phyloP scores from a whole-genome alignment of 352 stramenopile species.

The Pythium myriotylum region DNA sequence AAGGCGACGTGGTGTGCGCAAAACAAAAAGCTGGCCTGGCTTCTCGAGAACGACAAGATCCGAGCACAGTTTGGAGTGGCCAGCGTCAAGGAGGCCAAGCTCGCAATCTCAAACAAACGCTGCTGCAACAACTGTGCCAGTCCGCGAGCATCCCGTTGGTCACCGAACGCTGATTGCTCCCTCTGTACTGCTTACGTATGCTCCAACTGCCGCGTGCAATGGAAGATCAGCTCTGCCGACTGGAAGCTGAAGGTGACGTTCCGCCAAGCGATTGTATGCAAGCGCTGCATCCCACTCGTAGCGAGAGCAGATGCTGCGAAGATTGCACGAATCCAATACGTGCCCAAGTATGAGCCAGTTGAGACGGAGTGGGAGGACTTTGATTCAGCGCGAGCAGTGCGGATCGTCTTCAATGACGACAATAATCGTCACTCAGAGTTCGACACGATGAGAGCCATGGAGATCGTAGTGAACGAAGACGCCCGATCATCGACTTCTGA shows the following conservation, averaged over 20 bases:
- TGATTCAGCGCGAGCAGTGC: no score
- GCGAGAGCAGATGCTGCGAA: not conserved
- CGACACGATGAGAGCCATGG: no score
- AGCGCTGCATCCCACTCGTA: not conserved
- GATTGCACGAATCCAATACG: no score
- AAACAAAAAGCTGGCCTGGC: slow-evolving; percentile 37
- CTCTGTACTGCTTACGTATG: not conserved
- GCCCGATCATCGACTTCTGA: no score
- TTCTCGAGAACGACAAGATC: not conserved
- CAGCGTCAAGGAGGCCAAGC: no score
- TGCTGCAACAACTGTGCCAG: not conserved
- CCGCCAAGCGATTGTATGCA: not conserved
- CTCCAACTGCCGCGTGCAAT: not conserved
- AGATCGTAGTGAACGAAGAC: no score
- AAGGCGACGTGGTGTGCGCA: slow-evolving; percentile 31
- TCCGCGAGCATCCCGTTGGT: not conserved
- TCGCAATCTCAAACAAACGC: no score
- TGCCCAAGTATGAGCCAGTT: no score
- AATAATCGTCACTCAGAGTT: no score
- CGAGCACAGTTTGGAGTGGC: not conserved
- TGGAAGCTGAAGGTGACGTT: not conserved
- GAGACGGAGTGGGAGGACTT: no score
- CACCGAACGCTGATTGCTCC: not conserved
- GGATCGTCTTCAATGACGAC: no score
- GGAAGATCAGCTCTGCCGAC: not conserved